These are phyloP conservation scores for Globisporangium takayamanum DNA, from an alignment of 352 stramenopile species.

Conservation along the genomic window DNA sequence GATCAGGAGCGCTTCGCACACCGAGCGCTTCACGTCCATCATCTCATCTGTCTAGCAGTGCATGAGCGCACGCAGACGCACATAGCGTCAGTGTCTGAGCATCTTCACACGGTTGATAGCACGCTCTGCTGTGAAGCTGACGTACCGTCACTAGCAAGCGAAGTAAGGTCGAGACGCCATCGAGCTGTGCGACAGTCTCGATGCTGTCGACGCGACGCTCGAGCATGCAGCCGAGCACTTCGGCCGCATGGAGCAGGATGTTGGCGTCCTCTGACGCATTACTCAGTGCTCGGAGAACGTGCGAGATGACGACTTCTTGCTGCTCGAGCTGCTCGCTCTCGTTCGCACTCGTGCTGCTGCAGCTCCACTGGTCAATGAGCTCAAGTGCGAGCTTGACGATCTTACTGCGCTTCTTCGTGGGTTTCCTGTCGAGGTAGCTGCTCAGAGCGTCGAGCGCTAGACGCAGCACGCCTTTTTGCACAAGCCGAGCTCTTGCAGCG, in stretches of 20 bases:
- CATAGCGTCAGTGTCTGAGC: neutral
- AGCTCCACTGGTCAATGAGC: conserved; percentile 24
- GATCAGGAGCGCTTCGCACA: conserved; percentile 30
- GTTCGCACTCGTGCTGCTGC: conserved; percentile 5
- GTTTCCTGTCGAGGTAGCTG: conserved; percentile 11
- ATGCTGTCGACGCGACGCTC: conserved; percentile 25
- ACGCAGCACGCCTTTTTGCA: conserved; percentile 21
- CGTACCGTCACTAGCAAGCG: conserved; percentile 25
- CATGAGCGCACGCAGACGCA: neutral
- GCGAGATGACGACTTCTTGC: conserved; percentile 12
- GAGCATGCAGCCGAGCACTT: conserved; percentile 33
- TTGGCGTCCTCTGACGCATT: conserved; percentile 24
- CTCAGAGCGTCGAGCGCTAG: conserved; percentile 21
- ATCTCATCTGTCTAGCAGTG: conserved; percentile 17
- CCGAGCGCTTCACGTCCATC: conserved; percentile 32
- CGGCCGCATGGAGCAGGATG: conserved; percentile 28
- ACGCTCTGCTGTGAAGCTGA: neutral
- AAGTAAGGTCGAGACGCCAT: conserved; percentile 26
- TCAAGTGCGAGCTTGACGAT: conserved; percentile 39
- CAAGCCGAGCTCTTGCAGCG: conserved; percentile 9
- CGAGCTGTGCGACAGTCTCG: conserved; percentile 23
- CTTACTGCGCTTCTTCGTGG: conserved; percentile 27
- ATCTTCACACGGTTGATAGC: neutral
- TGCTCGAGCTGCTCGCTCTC: conserved; percentile 13
- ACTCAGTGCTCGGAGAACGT: conserved; percentile 26